phyloP scores from a whole-genome alignment of 2,329 filamentous ascomycete species.

The Tolypocladium inflatum region DNA sequence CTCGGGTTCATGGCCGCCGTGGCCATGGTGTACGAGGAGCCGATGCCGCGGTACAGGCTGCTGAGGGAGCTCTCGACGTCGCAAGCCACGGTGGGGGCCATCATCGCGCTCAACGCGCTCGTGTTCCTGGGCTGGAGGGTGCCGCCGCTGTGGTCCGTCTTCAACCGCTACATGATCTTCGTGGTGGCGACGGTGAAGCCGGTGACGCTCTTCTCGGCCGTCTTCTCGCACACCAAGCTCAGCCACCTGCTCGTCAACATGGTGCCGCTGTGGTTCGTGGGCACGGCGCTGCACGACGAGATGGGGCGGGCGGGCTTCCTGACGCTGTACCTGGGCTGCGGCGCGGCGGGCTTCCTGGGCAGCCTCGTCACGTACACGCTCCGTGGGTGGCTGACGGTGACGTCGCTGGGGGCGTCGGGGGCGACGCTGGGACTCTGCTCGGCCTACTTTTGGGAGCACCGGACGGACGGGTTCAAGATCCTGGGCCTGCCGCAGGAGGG shows the following conservation, averaged over 20 bases:
- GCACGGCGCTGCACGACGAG: slow-evolving; percentile 58
- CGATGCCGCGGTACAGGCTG: slow-evolving; percentile 40
- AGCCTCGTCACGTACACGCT: slow-evolving; percentile 43
- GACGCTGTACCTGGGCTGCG: slow-evolving; percentile 53
- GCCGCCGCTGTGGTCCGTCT: slow-evolving; percentile 52
- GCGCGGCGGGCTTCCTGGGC: slow-evolving; percentile 47
- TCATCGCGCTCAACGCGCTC: slow-evolving; percentile 51
- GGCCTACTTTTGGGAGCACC: slow-evolving; percentile 53
- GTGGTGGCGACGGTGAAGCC: slow-evolving; percentile 56
- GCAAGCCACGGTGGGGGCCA: slow-evolving; percentile 50
- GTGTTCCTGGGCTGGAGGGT: slow-evolving; percentile 52
- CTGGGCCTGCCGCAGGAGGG: slow-evolving; percentile 49
- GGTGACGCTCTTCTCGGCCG: slow-evolving; percentile 49
- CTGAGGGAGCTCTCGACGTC: slow-evolving; percentile 53
- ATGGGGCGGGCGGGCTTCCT: slow-evolving; percentile 60
- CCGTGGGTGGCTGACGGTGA: slow-evolving; percentile 31
- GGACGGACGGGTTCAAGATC: slow-evolving; percentile 46
- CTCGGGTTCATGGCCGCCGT: slow-evolving; percentile 32
- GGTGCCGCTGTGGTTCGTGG: slow-evolving; percentile 55
- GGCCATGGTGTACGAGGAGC: slow-evolving; percentile 43
- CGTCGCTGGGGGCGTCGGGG: slow-evolving; percentile 59
- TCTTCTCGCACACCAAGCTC: slow-evolving; percentile 59
- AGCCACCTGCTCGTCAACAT: slow-evolving; percentile 57
- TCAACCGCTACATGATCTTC: slow-evolving; percentile 62
- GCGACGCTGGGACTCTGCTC: slow-evolving; percentile 51